Percentiles rank a stretch among this genome's conserved stretches.
Conservation (phyloP, 176 grass and related monocot genomes). For the Elaeis guineensis region DNA sequence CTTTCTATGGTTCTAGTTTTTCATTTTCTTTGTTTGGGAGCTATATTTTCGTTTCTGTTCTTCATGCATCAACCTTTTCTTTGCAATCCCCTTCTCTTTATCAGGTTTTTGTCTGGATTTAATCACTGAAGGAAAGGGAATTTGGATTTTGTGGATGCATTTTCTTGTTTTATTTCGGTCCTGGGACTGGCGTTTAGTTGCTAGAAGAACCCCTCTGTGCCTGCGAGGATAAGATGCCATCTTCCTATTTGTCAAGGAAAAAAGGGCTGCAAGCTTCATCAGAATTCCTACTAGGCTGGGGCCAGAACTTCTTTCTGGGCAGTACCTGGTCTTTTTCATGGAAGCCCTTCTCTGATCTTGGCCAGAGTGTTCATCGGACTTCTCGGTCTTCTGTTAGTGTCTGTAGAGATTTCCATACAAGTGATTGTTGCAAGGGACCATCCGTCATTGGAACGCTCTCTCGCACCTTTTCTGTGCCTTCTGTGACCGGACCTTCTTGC, state of each 20-base stretch:
- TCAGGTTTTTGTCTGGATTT: background rate
- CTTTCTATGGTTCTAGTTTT: too few species aligned
- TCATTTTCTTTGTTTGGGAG: too few species aligned
- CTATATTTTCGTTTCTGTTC: too few species aligned
- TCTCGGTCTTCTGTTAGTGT: constrained; percentile 2
- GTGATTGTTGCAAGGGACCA: background rate
- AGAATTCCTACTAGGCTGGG: constrained; percentile 24
- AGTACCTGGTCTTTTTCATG: constrained; percentile 74
- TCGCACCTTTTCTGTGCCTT: background rate
- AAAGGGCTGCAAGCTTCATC: constrained; percentile 11
- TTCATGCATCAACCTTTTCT: too few species aligned
- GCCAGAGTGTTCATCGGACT: constrained; percentile 40
- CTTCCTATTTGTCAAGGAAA: background rate
- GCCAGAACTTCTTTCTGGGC: constrained; percentile 65
- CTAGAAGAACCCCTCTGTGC: background rate
- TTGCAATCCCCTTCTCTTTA: too few species aligned
- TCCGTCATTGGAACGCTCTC: background rate
- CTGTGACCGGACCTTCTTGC: background rate
- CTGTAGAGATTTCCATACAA: background rate
- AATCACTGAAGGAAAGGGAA: background rate
- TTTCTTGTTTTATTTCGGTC: background rate
- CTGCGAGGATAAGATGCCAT: constrained; percentile 11
- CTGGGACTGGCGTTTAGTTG: background rate
- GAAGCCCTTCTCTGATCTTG: constrained; percentile 28
- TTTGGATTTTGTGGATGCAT: background rate